Evolutionary conservation across 75 land plant genomes (phyloP).

Genomic region (Pinus albicaulis): DNA sequence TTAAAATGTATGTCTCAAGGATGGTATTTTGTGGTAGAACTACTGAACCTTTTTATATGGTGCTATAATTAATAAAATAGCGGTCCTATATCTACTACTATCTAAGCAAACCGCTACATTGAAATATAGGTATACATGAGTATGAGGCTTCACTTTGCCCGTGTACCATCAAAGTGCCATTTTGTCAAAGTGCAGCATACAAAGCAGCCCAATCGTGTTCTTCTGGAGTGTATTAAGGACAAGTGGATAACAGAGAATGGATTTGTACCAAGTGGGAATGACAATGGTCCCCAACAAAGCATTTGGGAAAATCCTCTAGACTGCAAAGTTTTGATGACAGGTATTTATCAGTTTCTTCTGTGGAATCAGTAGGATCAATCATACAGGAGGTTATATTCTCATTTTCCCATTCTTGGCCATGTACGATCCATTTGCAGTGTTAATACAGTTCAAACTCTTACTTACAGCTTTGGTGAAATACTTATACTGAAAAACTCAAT

Average conservation of each 20-base stretch:
- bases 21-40: not conserved
- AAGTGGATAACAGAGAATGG: conserved; percentile 44
- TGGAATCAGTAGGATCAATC: not conserved
- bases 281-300: conserved; percentile 30
- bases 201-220: conserved; percentile 32
- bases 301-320: conserved; percentile 51
- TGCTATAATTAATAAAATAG: conserved; percentile 1
- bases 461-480: not conserved
- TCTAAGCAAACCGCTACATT: not conserved
- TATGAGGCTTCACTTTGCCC: conserved; percentile 54
- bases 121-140: conserved; percentile 36
- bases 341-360: conserved; percentile 13
- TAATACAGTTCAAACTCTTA: not conserved
- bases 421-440: not conserved
- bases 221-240: conserved; percentile 37
- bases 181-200: conserved; percentile 42
- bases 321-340: conserved; percentile 56
- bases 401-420: not conserved
- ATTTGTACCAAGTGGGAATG: conserved; percentile 36
- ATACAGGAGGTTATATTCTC: not conserved
- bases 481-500: not conserved
- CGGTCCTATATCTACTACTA: not conserved
- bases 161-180: conserved; percentile 39
- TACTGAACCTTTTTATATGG: conserved; percentile 1
- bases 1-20: not conserved